phyloP scores from a whole-genome alignment of 305 asterid genomes.

The Fraxinus ornus region DNA sequence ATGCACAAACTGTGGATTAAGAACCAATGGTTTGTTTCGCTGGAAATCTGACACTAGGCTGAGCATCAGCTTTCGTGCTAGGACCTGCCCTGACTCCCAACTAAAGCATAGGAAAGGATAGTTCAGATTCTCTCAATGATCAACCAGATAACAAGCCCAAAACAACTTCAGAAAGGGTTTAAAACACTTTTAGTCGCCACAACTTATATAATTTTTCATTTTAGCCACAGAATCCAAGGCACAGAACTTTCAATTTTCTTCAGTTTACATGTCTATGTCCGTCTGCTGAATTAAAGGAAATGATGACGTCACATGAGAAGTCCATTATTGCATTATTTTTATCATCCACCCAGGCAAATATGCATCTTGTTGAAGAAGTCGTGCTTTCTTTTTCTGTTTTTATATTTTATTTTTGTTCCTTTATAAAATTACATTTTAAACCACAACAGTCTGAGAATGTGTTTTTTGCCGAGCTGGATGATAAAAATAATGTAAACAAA shows the following conservation, averaged over 20 bases:
- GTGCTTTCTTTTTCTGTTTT: background rate
- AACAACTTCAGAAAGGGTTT: background rate
- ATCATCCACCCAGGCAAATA: background rate
- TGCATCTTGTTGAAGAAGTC: background rate
- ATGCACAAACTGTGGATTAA: constrained; percentile 63
- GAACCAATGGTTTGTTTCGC: constrained; percentile 68
- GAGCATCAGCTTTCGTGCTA: constrained; percentile 94
- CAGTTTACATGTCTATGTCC: background rate
- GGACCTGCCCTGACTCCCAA: constrained; percentile 95
- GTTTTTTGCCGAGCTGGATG: background rate
- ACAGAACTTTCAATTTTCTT: background rate
- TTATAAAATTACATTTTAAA: background rate
- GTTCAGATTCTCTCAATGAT: constrained; percentile 8
- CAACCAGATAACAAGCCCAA: background rate
- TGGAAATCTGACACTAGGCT: constrained; percentile 78
- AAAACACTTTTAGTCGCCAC: background rate
- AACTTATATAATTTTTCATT: background rate
- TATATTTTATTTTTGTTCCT: background rate
- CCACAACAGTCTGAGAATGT: background rate
- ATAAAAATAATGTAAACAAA: background rate
- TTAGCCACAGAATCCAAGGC: background rate
- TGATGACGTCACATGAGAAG: background rate
- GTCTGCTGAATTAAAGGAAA: background rate
- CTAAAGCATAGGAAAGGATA: constrained; percentile 36
- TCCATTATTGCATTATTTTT: background rate